Evolutionary conservation across 495 filamentous ascomycete genomes (phyloP).

Genomic region (Rhizodiscina lignyota): DNA sequence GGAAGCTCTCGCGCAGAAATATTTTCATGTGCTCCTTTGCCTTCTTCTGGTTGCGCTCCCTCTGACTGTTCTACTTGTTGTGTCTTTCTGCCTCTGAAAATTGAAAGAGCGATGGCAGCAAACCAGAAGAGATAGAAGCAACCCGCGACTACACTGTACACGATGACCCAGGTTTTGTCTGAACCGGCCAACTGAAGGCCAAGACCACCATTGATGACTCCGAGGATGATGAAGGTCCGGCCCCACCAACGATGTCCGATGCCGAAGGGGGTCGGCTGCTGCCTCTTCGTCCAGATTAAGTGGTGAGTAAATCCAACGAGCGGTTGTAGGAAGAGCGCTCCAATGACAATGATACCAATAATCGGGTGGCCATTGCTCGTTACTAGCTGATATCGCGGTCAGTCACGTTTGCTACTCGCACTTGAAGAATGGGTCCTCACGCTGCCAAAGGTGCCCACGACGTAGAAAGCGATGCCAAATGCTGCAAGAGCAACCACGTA

Average conservation of each 20-base stretch:
- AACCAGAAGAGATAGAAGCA: constrained; percentile 32
- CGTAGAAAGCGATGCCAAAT: constrained; percentile 12
- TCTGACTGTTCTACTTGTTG: too few species aligned
- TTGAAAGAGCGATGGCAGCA: too few species aligned
- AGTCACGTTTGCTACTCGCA: neutral
- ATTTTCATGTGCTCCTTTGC: too few species aligned
- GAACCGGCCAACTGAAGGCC: constrained; percentile 10
- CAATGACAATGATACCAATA: constrained; percentile 9
- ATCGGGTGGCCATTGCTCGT: constrained; percentile 5
- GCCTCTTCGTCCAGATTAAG: constrained; percentile 6
- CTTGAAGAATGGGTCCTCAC: constrained; percentile 4
- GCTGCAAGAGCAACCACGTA: constrained; percentile 10
- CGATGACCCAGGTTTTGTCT: neutral
- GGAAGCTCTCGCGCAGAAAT: too few species aligned
- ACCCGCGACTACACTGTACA: constrained; percentile 12
- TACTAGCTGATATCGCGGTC: constrained; percentile 20
- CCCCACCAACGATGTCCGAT: constrained; percentile 8
- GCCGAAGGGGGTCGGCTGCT: constrained; percentile 1
- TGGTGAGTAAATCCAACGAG: constrained; percentile 6
- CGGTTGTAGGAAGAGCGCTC: constrained; percentile 6
- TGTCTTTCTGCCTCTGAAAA: too few species aligned
- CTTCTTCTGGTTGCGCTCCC: too few species aligned
- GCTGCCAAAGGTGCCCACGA: constrained; percentile 7
- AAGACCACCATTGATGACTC: constrained; percentile 19
- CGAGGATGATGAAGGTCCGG: constrained; percentile 12